Conservation (phyloP, 352 stramenopile species). For the Phytophthora multivora region DNA sequence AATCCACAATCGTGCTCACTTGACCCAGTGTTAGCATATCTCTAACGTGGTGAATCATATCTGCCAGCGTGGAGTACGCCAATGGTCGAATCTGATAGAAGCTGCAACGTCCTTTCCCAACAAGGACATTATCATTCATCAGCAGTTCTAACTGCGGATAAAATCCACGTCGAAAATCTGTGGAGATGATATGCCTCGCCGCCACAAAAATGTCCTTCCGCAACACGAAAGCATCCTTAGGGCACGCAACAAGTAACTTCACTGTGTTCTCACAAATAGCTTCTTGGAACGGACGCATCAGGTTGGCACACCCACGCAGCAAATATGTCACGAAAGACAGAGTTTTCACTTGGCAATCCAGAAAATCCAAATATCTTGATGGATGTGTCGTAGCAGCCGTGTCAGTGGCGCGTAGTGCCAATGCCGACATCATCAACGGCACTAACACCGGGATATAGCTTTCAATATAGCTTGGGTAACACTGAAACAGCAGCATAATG, state of each 20-base stretch:
- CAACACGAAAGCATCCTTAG: conserved; percentile 93
- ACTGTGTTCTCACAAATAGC: conserved; percentile 94
- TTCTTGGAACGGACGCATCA: conserved; percentile 96
- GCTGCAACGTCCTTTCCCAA: conserved; percentile 85
- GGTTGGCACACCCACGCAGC: conserved; percentile 89
- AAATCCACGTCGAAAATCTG: conserved; percentile 97
- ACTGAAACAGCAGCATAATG: conserved; percentile 98
- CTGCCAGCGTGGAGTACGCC: conserved; percentile 96
- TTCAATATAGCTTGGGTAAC: conserved; percentile 97
- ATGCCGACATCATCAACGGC: conserved; percentile 96
- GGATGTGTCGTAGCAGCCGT: conserved; percentile 60
- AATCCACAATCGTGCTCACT: conserved; percentile 94
- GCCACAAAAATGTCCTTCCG: conserved; percentile 97
- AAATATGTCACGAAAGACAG: conserved; percentile 98
- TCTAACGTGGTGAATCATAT: conserved; percentile 98
- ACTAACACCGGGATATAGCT: conserved; percentile 95
- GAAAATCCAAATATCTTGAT: conserved; percentile 87
- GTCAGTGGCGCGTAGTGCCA: conserved; percentile 86
- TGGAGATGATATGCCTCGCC: conserved; percentile 97
- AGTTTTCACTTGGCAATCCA: conserved; percentile 97
- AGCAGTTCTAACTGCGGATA: conserved; percentile 95
- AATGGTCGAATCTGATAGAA: conserved; percentile 94
- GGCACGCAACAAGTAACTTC: conserved; percentile 94
- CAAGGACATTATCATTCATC: conserved; percentile 95
- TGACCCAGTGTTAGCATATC: conserved; percentile 95